Percentiles rank a stretch among this genome's conserved stretches.
These are phyloP conservation scores for Nicotiana undulata DNA, from an alignment of 257 asterid species.

Conservation along the genomic window DNA sequence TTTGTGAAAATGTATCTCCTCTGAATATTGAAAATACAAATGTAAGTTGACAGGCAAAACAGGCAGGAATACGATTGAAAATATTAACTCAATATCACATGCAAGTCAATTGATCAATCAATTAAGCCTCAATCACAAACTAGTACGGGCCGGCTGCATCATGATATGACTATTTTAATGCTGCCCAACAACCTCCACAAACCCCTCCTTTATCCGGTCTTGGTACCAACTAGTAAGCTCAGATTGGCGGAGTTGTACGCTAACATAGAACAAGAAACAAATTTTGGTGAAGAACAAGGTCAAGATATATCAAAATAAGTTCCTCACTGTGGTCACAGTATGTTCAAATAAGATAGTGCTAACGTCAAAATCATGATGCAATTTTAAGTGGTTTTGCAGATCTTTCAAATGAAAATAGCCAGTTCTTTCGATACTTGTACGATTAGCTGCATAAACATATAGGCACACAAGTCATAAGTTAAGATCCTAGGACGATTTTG, in stretches of 20 bases:
- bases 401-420: slow-evolving; percentile 5
- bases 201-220: background rate
- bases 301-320: background rate
- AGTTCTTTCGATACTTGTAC: background rate
- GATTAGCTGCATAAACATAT: background rate
- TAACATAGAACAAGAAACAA: background rate
- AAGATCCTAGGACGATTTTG: background rate
- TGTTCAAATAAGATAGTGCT: background rate
- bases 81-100: background rate
- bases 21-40: background rate
- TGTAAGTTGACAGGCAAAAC: background rate
- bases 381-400: background rate
- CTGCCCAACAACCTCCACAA: background rate
- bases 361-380: background rate
- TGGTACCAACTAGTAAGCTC: background rate
- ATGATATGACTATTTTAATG: background rate
- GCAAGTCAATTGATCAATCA: background rate
- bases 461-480: background rate
- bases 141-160: background rate
- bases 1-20: background rate
- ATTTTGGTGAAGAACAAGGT: background rate
- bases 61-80: background rate
- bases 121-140: background rate
- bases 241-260: background rate
- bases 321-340: background rate